phyloP scores from a whole-genome alignment of 257 asterid genomes.

The Prunella vulgaris region DNA sequence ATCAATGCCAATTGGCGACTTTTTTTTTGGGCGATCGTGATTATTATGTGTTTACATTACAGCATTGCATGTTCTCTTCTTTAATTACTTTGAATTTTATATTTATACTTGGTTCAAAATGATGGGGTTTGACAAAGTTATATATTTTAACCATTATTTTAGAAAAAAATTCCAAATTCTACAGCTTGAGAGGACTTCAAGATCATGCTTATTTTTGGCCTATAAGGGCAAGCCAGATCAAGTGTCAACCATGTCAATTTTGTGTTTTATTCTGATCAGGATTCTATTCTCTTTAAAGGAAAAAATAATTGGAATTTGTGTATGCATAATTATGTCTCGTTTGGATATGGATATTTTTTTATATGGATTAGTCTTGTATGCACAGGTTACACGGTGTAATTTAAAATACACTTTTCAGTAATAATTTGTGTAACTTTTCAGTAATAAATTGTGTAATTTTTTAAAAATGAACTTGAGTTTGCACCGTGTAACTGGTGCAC shows the following conservation, averaged over 20 bases:
- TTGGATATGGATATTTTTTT: no score
- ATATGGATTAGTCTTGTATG: no score
- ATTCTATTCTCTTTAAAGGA: no score
- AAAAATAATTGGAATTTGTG: no score
- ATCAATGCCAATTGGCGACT: background rate
- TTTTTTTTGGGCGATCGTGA: constrained; percentile 17
- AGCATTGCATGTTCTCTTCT: background rate
- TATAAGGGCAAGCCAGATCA: background rate
- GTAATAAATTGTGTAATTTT: no score
- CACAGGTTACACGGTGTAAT: no score
- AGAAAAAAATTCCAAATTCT: background rate
- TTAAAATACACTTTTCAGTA: no score
- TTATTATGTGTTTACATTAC: constrained; percentile 7
- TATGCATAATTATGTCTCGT: no score
- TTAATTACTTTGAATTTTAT: background rate
- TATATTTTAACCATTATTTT: background rate
- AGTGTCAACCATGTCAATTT: background rate
- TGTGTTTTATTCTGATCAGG: background rate
- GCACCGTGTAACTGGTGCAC: no score
- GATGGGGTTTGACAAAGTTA: background rate
- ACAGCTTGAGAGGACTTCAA: background rate
- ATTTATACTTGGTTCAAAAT: background rate
- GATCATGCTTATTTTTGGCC: background rate
- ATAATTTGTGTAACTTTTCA: no score
- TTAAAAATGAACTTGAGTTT: no score